Evolutionary conservation across 2,329 filamentous ascomycete genomes (phyloP).

Genomic region (Gaeumannomyces tritici): DNA sequence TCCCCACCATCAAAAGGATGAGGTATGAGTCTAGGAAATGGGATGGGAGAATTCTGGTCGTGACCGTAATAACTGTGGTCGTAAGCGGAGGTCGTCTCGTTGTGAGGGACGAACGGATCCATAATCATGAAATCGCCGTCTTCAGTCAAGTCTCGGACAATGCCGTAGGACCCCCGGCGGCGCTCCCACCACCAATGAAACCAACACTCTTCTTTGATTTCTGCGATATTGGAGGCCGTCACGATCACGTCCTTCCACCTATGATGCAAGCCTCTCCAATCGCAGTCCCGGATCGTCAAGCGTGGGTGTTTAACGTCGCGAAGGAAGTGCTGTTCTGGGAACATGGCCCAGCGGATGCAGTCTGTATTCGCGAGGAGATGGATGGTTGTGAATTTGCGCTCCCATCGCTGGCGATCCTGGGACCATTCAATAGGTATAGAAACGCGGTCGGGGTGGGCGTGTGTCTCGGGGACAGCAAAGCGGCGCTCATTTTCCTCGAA

Average conservation of each 20-base stretch:
- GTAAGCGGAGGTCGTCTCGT: no score
- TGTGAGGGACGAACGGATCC: not conserved
- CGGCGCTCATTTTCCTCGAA: not conserved
- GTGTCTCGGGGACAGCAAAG: not conserved
- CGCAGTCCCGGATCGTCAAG: not conserved
- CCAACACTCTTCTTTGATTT: no score
- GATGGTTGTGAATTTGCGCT: not conserved
- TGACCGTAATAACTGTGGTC: no score
- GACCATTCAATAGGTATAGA: not conserved
- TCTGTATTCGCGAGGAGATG: not conserved
- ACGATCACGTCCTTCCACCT: not conserved
- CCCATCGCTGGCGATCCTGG: not conserved
- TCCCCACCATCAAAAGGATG: not conserved
- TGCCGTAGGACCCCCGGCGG: no score
- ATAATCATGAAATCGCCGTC: no score
- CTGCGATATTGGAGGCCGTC: no score
- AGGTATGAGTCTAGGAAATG: no score
- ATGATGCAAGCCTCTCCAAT: not conserved
- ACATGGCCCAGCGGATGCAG: not conserved
- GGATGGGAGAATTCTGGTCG: no score
- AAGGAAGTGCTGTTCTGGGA: not conserved
- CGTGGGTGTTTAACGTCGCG: not conserved
- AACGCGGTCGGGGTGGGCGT: not conserved
- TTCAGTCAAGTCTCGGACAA: no score
- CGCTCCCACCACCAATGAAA: no score